Evolutionary conservation across 345 rosid genomes (phyloP).

Genomic region (Eucalyptus shirleyi): DNA sequence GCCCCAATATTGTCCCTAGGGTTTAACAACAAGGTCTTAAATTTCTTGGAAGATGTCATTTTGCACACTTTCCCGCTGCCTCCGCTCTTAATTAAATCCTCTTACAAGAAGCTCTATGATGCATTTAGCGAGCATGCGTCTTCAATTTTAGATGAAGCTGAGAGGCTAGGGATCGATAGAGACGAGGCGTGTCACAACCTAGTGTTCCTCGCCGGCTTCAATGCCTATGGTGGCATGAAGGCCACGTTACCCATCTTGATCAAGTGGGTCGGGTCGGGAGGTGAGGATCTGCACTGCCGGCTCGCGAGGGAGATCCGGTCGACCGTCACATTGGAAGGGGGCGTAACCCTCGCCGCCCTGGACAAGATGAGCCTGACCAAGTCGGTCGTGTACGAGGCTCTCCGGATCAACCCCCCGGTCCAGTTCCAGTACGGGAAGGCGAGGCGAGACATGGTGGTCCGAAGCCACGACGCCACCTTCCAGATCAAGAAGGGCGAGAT

Average conservation of each 20-base stretch:
- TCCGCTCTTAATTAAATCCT: constrained; percentile 1
- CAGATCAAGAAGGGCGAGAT: constrained; percentile 36
- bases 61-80: constrained; percentile 18
- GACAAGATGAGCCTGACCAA: constrained; percentile 31
- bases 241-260: constrained; percentile 14
- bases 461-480: constrained; percentile 28
- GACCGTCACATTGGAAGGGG: constrained; percentile 2
- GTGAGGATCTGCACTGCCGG: constrained; percentile 12
- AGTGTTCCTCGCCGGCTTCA: constrained; percentile 19
- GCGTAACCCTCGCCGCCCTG: constrained; percentile 10
- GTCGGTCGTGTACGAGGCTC: constrained; percentile 26
- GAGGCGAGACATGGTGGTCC: constrained; percentile 17
- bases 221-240: constrained; percentile 26
- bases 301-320: constrained; percentile 27
- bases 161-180: constrained; percentile 7
- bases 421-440: constrained; percentile 37
- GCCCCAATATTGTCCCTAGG: constrained; percentile 9
- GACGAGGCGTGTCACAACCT: constrained; percentile 42
- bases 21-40: neutral
- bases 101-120: constrained; percentile 14
- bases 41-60: constrained; percentile 6
- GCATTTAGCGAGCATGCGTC: constrained; percentile 1
- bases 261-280: constrained; percentile 29
- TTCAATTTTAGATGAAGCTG: constrained; percentile 11
- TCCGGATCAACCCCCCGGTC: constrained; percentile 32